Evolutionary conservation across 345 rosid species (phyloP).

Genomic region (Corymbia maculata): DNA sequence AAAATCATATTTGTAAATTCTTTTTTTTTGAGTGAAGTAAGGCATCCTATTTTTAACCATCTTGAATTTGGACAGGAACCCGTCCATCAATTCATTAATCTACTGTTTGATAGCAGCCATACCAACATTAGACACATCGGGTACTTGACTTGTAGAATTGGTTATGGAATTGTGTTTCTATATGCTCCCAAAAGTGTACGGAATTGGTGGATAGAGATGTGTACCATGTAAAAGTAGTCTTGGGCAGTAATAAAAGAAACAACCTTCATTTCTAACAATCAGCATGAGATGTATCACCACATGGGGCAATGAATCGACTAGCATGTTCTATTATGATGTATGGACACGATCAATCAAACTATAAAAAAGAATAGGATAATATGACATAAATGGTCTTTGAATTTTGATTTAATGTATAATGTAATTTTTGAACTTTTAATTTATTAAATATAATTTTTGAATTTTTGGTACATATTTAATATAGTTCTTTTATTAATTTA

Average conservation of each 20-base stretch:
- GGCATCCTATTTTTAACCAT: neutral
- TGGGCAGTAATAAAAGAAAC: neutral
- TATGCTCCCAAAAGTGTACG: neutral
- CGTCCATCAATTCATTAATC: neutral
- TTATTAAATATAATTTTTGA: too few relatives aligned
- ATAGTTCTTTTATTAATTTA: too few relatives aligned
- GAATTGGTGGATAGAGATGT: neutral
- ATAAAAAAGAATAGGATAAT: too few relatives aligned
- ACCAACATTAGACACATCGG: neutral
- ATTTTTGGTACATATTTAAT: too few relatives aligned
- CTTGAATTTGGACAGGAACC: neutral
- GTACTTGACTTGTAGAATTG: neutral
- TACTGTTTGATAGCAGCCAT: neutral
- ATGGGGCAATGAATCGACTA: neutral
- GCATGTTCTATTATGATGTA: neutral
- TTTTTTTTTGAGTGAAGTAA: neutral
- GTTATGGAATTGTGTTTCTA: neutral
- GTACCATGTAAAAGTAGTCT: neutral
- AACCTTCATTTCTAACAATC: neutral
- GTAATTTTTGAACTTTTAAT: too few relatives aligned
- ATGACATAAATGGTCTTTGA: too few relatives aligned
- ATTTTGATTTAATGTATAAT: too few relatives aligned
- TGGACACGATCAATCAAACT: neutral
- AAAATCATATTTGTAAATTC: neutral
- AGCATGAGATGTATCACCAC: neutral